Conservation (phyloP, 2,329 filamentous ascomycete genomes). For the Fusarium pininemorale region DNA sequence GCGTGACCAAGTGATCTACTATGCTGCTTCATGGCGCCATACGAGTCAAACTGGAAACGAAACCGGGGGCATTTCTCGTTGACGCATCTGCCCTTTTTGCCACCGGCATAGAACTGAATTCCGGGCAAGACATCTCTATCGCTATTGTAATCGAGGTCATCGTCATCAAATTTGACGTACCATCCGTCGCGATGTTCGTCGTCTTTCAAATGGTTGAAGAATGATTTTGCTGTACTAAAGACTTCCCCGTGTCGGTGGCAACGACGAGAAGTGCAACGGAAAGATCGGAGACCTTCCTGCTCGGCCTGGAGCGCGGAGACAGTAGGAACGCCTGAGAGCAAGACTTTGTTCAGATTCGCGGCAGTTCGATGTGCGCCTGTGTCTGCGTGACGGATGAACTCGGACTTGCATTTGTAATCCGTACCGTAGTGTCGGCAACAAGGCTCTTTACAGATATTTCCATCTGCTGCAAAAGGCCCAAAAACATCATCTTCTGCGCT, state of each 20-base stretch:
- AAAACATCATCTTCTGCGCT: not conserved
- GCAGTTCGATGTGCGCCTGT: conserved; percentile 24
- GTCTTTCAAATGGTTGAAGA: conserved; percentile 20
- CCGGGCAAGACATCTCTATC: not conserved
- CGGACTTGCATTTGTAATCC: conserved; percentile 30
- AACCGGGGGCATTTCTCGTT: conserved; percentile 14
- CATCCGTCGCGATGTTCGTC: conserved; percentile 4
- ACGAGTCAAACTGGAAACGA: not conserved
- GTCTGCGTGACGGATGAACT: conserved; percentile 26
- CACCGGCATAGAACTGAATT: not conserved
- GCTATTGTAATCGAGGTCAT: not conserved
- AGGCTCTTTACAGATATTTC: conserved; percentile 19
- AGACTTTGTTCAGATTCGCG: not conserved
- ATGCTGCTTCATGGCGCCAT: conserved; percentile 2
- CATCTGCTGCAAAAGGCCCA: not conserved
- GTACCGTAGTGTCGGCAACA: conserved; percentile 27
- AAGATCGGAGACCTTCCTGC: conserved; percentile 27
- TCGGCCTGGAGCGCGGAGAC: conserved; percentile 9
- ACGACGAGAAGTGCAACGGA: conserved; percentile 19
- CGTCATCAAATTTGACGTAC: not conserved
- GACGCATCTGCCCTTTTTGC: not conserved
- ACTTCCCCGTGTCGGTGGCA: conserved; percentile 16
- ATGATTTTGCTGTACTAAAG: conserved; percentile 2
- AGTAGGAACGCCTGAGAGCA: not conserved
- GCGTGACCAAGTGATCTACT: conserved; percentile 5